phyloP scores from a whole-genome alignment of 2,329 filamentous ascomycete species.

The Botryosphaeria dothidea region DNA sequence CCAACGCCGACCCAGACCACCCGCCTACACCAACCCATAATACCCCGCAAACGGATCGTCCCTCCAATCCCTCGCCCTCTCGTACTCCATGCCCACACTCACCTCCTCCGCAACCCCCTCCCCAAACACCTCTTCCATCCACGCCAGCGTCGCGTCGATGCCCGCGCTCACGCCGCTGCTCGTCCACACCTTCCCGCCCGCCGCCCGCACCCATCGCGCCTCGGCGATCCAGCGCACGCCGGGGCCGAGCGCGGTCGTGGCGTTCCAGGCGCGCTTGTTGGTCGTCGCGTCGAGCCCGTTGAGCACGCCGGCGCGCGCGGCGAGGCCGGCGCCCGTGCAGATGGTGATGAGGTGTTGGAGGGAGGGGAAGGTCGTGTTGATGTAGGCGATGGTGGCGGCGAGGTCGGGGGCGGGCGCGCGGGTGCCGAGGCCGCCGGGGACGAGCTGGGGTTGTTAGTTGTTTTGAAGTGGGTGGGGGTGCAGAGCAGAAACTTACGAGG shows the following conservation, averaged over 20 bases:
- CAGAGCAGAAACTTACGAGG: conserved; percentile 44
- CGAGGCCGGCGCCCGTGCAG: conserved; percentile 64
- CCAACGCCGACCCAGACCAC: too few species aligned
- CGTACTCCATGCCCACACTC: conserved; percentile 59
- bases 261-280: conserved; percentile 62
- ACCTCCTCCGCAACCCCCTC: conserved; percentile 50
- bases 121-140: conserved; percentile 57
- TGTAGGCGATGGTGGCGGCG: conserved; percentile 46
- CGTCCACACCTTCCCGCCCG: conserved; percentile 67
- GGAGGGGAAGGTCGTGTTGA: conserved; percentile 47
- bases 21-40: neutral
- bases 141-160: conserved; percentile 62
- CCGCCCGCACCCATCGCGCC: conserved; percentile 63
- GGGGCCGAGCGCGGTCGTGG: conserved; percentile 49
- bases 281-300: conserved; percentile 64
- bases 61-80: conserved; percentile 43
- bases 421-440: conserved; percentile 63
- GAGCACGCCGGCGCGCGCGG: conserved; percentile 61
- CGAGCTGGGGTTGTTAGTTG: conserved; percentile 35
- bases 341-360: conserved; percentile 63
- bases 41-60: conserved; percentile 36
- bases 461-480: too few species aligned
- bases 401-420: conserved; percentile 32
- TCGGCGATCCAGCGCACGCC: conserved; percentile 59
- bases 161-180: conserved; percentile 65